Evolutionary conservation across 345 rosid species (phyloP), one percentile per base, ranked within the genome.

Genomic region (Brassica incana): DNA sequence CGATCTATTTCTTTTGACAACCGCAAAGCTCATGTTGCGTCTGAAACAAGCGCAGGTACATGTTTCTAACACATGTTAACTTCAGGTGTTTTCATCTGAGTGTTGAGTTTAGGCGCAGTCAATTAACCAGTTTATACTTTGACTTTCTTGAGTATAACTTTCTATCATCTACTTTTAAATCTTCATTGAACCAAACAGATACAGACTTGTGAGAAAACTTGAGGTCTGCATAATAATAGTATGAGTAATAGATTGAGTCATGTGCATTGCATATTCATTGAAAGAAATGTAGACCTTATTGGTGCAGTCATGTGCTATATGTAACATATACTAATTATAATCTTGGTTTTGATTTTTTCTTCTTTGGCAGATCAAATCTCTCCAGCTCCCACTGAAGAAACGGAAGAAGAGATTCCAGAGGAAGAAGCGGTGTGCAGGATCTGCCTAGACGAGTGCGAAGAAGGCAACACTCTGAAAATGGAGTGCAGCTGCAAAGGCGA

Each of bases 401-500:
- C 87, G 5, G 96, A 93, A 67, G 98, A 93, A 87, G 97, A 95
- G 85, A 95, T 95, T 69, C 93, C 94, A 0, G 98, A 95, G 83
- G 98, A 95, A 85, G 97, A 95, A 82, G 99, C 98, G 3, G 90
- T 89, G 61, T 91, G 98, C 86, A 84, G 98, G 85, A 95, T 95
- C 77, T 95, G 98, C 85, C 82, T 89, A 0, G 98, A 93, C 64
- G 88, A 50, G 67, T 93, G 96, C 50, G 86, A 91, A 76, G 99
- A 92, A 86, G 90, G 85, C 75, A 95, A 91, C 80, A 92, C 96
- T 30, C 88, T 95, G 67, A 95, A 93, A 88, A 89, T 90, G 99
- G 99, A 92, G 74, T 95, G 99, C 84, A 87, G 96, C 80, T 95
- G 98, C 89, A 95, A 90, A 85, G 99, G 99, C 32, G 96, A 79